These are phyloP conservation scores for Boletus barrowsii DNA, from an alignment of 768 basidiomycete genomes.

Conservation along the genomic window DNA sequence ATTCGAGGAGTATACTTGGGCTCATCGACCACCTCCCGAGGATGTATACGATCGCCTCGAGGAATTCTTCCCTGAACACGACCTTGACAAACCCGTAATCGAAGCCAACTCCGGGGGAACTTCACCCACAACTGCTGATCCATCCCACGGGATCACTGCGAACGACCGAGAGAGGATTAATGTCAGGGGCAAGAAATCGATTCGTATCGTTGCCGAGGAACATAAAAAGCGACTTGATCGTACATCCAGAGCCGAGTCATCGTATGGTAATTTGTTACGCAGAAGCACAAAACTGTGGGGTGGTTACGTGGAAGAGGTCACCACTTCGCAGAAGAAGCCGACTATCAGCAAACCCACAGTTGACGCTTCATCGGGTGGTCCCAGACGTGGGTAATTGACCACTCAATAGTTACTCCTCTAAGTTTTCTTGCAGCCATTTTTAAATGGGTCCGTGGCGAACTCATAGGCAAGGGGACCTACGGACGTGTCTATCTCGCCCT, in stretches of 20 bases:
- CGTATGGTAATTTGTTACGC: conserved; percentile 54
- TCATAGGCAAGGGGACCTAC: conserved; percentile 96
- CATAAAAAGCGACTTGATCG: conserved; percentile 76
- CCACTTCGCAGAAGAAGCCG: conserved; percentile 61
- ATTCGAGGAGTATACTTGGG: conserved; percentile 79
- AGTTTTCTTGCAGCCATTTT: conserved; percentile 63
- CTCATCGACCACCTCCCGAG: conserved; percentile 86
- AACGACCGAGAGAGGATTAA: conserved; percentile 37
- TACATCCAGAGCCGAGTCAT: conserved; percentile 56
- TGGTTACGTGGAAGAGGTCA: conserved; percentile 89
- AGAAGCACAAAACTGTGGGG: conserved; percentile 97
- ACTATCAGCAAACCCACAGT: conserved; percentile 41
- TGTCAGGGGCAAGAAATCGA: conserved; percentile 80
- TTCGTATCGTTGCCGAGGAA: conserved; percentile 87
- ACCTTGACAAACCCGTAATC: conserved; percentile 93
- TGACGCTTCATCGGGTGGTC: conserved; percentile 61
- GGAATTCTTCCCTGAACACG: conserved; percentile 93
- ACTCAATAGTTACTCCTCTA: conserved; percentile 15
- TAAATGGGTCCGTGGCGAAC: conserved; percentile 97
- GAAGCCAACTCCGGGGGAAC: conserved; percentile 80
- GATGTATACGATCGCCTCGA: conserved; percentile 91
- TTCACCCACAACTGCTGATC: conserved; percentile 66
- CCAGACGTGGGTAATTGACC: conserved; percentile 56
- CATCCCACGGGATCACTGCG: conserved; percentile 38
- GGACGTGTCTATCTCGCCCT: conserved; percentile 95